These are phyloP conservation scores for Colletotrichum chrysophilum DNA, from an alignment of 2,329 filamentous ascomycete species.

Conservation along the genomic window DNA sequence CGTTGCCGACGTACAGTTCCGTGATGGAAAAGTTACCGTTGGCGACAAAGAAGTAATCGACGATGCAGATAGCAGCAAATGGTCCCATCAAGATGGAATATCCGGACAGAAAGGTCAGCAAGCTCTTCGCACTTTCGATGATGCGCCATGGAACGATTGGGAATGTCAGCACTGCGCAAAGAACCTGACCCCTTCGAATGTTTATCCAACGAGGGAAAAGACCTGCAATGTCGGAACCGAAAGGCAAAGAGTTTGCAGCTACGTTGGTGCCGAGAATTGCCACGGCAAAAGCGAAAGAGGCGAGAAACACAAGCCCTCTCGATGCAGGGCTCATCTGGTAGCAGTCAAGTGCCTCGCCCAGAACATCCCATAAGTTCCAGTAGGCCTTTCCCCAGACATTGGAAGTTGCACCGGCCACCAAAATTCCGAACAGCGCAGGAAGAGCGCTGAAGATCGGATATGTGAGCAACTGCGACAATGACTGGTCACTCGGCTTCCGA, in stretches of 20 bases:
- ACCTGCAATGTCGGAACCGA: slow-evolving; percentile 45
- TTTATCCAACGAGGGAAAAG: slow-evolving; percentile 46
- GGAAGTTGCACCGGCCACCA: neutral
- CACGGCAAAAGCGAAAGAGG: slow-evolving; percentile 29
- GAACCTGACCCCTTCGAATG: slow-evolving; percentile 45
- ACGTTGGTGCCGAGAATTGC: slow-evolving; percentile 49
- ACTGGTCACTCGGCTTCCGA: neutral
- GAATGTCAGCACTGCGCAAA: slow-evolving; percentile 40
- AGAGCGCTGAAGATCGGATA: neutral
- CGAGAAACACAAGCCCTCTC: slow-evolving; percentile 37
- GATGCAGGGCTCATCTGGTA: slow-evolving; percentile 35
- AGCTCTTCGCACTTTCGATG: slow-evolving; percentile 25
- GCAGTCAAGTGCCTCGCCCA: slow-evolving; percentile 37
- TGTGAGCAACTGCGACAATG: neutral
- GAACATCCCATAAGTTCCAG: slow-evolving; percentile 44
- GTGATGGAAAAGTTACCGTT: neutral
- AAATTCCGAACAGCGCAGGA: neutral
- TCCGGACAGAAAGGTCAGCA: slow-evolving; percentile 29
- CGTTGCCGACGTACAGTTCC: neutral
- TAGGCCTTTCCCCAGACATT: neutral
- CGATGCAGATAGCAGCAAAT: slow-evolving; percentile 9
- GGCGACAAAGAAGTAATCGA: slow-evolving; percentile 14
- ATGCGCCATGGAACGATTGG: slow-evolving; percentile 31
- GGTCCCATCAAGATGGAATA: slow-evolving; percentile 33
- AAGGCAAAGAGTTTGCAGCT: slow-evolving; percentile 43